Conservation (phyloP, 2,329 filamentous ascomycete genomes). For the Nemania sp. region DNA sequence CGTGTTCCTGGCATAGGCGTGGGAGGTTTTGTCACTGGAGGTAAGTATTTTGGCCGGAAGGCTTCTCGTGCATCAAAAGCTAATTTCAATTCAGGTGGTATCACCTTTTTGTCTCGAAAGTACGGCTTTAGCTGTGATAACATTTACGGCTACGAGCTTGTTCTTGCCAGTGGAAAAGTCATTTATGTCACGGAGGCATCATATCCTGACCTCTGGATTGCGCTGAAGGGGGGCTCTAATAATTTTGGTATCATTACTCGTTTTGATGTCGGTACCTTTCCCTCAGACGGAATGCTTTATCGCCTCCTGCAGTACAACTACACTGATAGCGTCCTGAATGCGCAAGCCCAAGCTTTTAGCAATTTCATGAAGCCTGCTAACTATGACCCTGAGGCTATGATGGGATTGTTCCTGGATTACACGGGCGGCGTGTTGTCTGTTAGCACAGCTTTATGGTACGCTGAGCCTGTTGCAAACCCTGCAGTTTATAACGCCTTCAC, state of each 20-base stretch:
- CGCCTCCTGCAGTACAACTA: too few species aligned
- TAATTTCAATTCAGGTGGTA: too few species aligned
- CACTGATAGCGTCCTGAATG: too few species aligned
- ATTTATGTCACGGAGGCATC: constrained; percentile 53
- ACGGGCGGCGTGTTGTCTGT: too few species aligned
- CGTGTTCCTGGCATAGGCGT: not conserved
- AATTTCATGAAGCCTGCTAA: too few species aligned
- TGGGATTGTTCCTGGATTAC: too few species aligned
- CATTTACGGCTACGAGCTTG: constrained; percentile 55
- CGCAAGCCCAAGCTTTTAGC: constrained; percentile 28
- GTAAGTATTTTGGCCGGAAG: not conserved
- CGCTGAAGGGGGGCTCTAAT: constrained; percentile 58
- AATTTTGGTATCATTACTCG: constrained; percentile 31
- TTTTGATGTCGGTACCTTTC: constrained; percentile 27
- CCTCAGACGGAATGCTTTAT: constrained; percentile 27
- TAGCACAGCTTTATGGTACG: too few species aligned
- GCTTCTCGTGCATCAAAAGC: too few species aligned
- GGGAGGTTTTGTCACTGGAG: not conserved
- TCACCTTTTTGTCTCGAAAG: constrained; percentile 56
- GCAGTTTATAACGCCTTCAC: too few species aligned
- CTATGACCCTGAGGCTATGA: too few species aligned
- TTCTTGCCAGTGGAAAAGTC: constrained; percentile 55
- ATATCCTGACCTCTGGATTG: constrained; percentile 57
- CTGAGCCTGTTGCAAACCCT: too few species aligned
- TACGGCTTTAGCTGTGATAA: constrained; percentile 56